Evolutionary conservation across 2,329 filamentous ascomycete species (phyloP), one percentile per base, ranked within the genome.

Genomic region (Paraphaeosphaeria minitans): DNA sequence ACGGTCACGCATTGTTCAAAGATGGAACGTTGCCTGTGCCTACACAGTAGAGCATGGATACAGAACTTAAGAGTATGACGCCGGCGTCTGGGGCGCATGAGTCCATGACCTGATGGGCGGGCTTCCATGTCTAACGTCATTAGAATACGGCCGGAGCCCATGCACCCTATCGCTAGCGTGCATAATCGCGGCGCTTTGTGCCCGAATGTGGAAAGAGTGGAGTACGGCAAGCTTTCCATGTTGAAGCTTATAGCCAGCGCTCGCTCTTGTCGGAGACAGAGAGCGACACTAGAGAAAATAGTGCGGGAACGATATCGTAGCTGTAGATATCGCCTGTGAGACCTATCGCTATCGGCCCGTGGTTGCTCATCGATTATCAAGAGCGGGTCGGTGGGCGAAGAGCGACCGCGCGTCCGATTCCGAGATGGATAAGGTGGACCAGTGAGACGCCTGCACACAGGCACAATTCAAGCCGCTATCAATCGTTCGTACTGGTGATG

Each of bases 1-100:
- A 13, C 37, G 29, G 12, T 62, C 48, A 51, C 49, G 57, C 72
- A 75, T 74, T 10, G 57, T 72, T 22, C 16, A 53, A 35, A 24
- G 21, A 33, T 22, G 27, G 47, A 50, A 37, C 31, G 5, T 22
- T 12, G 31, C 12, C 39, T 37, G 47, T 10, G 13, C n/a, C n/a
- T n/a, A n/a, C n/a, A 50, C 6, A 39, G 22, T 1, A 13, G 47
- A 51, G 33, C 33, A 51, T 16, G 19, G 19, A 16, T 33, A 48
- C 27, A 5, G 1, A 35, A 14, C 6, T 35, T 31, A 21, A 35
- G 13, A 19, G 31, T 3, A 50, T 37, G 49, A 51, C 49, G 47
- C 14, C 14, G 19, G 24, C 22, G 33, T 31, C 16, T 37, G 12
- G 46, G 39, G 42, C 27, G 19, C 31, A 8, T 24, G 41, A 42